Evolutionary conservation across 768 basidiomycete genomes (phyloP).

Genomic region (Dacryopinax spathularia): DNA sequence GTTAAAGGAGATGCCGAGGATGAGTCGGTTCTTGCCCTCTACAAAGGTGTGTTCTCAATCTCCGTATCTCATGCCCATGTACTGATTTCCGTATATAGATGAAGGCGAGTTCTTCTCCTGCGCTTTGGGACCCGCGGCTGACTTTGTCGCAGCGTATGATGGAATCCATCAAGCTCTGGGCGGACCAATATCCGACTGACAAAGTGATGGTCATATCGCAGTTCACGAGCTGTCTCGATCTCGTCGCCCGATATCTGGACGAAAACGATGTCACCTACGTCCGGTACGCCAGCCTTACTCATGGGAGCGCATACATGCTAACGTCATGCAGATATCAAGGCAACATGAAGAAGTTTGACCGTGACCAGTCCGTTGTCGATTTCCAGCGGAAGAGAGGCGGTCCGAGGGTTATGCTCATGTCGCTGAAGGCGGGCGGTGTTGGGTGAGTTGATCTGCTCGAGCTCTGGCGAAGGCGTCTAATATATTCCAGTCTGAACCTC

Average conservation of each 20-base stretch:
- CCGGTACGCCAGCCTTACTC: neutral
- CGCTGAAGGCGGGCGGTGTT: conserved; percentile 26
- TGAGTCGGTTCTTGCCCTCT: conserved; percentile 48
- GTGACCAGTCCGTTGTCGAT: conserved; percentile 19
- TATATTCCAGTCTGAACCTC: neutral
- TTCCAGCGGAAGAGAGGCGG: conserved; percentile 13
- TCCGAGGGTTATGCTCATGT: conserved; percentile 24
- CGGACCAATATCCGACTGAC: conserved; percentile 40
- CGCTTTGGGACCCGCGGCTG: neutral
- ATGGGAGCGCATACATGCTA: neutral
- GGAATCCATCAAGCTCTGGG: conserved; percentile 35
- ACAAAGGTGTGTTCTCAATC: conserved; percentile 37
- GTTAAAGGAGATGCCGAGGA: conserved; percentile 15
- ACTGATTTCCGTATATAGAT: conserved; percentile 6
- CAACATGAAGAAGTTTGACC: conserved; percentile 19
- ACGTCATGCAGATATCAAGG: conserved; percentile 20
- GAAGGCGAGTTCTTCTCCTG: conserved; percentile 10
- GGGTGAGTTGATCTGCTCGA: conserved; percentile 20
- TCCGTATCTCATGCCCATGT: neutral
- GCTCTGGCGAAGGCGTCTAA: conserved; percentile 11
- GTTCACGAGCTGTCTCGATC: conserved; percentile 51
- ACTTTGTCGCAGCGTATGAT: conserved; percentile 38
- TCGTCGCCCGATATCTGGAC: conserved; percentile 49
- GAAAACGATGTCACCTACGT: conserved; percentile 24
- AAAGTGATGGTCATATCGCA: conserved; percentile 60